phyloP scores from a whole-genome alignment of 768 basidiomycete genomes.

The Rhodosporidiobolus odoratus region DNA sequence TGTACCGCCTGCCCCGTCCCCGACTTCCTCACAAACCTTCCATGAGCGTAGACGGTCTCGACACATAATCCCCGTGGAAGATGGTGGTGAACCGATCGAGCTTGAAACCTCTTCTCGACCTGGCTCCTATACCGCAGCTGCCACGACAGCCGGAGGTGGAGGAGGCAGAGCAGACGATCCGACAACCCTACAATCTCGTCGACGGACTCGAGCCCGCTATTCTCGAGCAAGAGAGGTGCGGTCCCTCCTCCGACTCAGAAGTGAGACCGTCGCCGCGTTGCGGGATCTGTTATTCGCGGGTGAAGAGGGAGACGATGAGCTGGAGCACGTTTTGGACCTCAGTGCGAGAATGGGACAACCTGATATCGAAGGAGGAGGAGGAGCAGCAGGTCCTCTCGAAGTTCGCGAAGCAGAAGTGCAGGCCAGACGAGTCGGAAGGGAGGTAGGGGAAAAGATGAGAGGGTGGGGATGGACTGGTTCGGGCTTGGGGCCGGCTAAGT shows the following conservation, averaged over 20 bases:
- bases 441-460: slow-evolving; percentile 6
- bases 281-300: slow-evolving; percentile 9
- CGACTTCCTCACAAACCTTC: not conserved
- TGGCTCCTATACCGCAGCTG: not conserved
- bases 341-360: not conserved
- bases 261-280: slow-evolving; percentile 20
- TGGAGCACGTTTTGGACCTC: slow-evolving; percentile 1
- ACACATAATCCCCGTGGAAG: not conserved
- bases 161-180: not conserved
- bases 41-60: not conserved
- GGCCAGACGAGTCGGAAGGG: not conserved
- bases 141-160: not conserved
- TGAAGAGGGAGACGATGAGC: not conserved
- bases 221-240: slow-evolving; percentile 10
- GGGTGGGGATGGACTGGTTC: slow-evolving; percentile 12
- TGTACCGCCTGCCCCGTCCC: not conserved
- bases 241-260: slow-evolving; percentile 1
- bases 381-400: not conserved
- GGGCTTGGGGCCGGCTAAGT: not conserved
- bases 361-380: no score
- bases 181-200: not conserved
- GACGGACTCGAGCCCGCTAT: not conserved
- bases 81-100: not conserved
- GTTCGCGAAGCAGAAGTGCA: not conserved
- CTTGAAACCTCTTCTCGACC: not conserved